Percentiles rank a stretch among this genome's conserved stretches.
Conservation (phyloP, 495 filamentous ascomycete genomes). For the Trypethelium eluteriae region DNA sequence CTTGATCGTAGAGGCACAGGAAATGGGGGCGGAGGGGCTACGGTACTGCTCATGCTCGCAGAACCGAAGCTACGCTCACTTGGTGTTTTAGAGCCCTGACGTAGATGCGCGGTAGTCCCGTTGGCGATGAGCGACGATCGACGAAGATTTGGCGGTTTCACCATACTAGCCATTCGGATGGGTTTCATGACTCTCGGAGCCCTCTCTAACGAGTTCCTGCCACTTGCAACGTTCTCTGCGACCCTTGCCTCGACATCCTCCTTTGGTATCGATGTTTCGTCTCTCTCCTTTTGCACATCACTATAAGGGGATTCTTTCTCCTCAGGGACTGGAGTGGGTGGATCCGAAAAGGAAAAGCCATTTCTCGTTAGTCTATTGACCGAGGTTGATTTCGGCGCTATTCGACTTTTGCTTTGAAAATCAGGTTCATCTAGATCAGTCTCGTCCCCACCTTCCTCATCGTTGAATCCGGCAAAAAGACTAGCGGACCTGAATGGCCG, state of each 20-base stretch:
- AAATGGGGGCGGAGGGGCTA: slow-evolving; percentile 45
- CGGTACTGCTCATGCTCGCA: slow-evolving; percentile 21
- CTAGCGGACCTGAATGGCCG: slow-evolving; percentile 69
- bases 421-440: slow-evolving; percentile 22
- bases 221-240: not conserved
- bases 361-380: slow-evolving; percentile 19
- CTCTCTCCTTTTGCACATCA: slow-evolving; percentile 2
- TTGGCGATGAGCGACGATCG: slow-evolving; percentile 41
- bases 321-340: slow-evolving; percentile 38
- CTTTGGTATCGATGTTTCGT: not conserved
- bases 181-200: slow-evolving; percentile 26
- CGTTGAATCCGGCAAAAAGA: slow-evolving; percentile 78
- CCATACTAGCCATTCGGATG: slow-evolving; percentile 17
- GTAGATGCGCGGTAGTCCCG: slow-evolving; percentile 62
- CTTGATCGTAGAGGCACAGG: slow-evolving; percentile 85
- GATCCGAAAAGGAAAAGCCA: slow-evolving; percentile 32
- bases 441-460: slow-evolving; percentile 23
- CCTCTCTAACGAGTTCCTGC: slow-evolving; percentile 27
- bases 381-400: slow-evolving; percentile 16
- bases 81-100: slow-evolving; percentile 60
- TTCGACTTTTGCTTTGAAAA: not conserved
- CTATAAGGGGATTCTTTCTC: slow-evolving; percentile 32
- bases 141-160: slow-evolving; percentile 47
- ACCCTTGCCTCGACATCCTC: not conserved
- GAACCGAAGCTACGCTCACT: slow-evolving; percentile 55